Evolutionary conservation across 225 moss, liverwort and hornwort species (phyloP).

Genomic region (Pleurozium schreberi): DNA sequence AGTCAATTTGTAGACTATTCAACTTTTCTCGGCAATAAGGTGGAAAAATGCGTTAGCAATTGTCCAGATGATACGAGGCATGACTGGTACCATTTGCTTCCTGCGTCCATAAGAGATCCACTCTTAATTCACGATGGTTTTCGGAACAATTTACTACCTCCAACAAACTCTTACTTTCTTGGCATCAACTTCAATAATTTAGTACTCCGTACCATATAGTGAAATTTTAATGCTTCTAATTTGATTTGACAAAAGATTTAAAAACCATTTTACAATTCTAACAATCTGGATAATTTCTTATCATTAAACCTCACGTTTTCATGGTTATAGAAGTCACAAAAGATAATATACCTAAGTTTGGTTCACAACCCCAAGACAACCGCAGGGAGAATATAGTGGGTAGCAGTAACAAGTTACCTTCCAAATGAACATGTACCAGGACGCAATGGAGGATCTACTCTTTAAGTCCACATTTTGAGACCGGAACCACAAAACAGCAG

Average conservation of each 20-base stretch:
- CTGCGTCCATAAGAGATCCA: background rate
- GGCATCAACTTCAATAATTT: background rate
- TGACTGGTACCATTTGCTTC: background rate
- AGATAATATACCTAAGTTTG: background rate
- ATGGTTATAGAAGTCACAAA: no score
- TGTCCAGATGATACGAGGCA: background rate
- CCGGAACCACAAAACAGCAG: constrained; percentile 41
- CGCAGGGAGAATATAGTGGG: background rate
- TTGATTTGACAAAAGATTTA: background rate
- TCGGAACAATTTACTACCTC: background rate
- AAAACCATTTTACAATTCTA: background rate
- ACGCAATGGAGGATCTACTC: constrained; percentile 52
- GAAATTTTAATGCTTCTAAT: background rate
- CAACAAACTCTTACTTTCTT: background rate
- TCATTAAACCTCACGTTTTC: background rate
- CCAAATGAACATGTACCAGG: constrained; percentile 96
- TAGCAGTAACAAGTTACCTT: constrained; percentile 13
- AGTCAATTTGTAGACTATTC: background rate
- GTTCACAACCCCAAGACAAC: background rate
- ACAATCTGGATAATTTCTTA: background rate
- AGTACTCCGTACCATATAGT: background rate
- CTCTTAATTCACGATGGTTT: background rate
- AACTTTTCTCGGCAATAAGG: background rate
- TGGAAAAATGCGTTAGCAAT: background rate
- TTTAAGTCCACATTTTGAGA: constrained; percentile 70